These are phyloP conservation scores for Hanseniaspora thailandica DNA, from an alignment of 805 yeast species.

Conservation along the genomic window DNA sequence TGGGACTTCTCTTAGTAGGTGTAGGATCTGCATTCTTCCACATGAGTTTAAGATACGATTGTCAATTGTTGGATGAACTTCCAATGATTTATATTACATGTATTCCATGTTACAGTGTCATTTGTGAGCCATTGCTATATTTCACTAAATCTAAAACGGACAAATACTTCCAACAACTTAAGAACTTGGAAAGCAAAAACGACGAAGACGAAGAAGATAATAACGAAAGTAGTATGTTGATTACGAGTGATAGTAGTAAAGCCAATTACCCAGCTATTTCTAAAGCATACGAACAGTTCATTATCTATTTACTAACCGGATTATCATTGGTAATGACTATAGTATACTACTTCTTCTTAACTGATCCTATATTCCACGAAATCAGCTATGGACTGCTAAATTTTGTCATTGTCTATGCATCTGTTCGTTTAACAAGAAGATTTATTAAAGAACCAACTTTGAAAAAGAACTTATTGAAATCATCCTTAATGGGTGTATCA, in stretches of 20 bases:
- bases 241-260: background rate
- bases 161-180: background rate
- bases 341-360: conserved; percentile 45
- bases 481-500: conserved; percentile 48
- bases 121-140: conserved; percentile 41
- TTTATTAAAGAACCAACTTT: conserved; percentile 43
- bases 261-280: background rate
- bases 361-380: conserved; percentile 84
- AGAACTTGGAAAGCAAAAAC: background rate
- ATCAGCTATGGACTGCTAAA: conserved; percentile 71
- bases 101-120: conserved; percentile 78
- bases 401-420: conserved; percentile 54
- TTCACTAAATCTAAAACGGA: background rate
- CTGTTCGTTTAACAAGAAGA: conserved; percentile 39
- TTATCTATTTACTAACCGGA: conserved; percentile 31
- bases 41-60: conserved; percentile 84
- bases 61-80: conserved; percentile 83
- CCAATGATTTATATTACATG: conserved; percentile 99
- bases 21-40: conserved; percentile 92
- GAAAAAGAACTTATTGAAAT: conserved; percentile 38
- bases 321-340: conserved; percentile 2
- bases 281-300: conserved; percentile 36
- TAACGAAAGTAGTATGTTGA: background rate
- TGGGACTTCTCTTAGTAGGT: conserved; percentile 83
- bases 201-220: background rate